These are phyloP conservation scores for Citrus hindsii DNA, from an alignment of 345 rosid genomes.

Conservation along the genomic window DNA sequence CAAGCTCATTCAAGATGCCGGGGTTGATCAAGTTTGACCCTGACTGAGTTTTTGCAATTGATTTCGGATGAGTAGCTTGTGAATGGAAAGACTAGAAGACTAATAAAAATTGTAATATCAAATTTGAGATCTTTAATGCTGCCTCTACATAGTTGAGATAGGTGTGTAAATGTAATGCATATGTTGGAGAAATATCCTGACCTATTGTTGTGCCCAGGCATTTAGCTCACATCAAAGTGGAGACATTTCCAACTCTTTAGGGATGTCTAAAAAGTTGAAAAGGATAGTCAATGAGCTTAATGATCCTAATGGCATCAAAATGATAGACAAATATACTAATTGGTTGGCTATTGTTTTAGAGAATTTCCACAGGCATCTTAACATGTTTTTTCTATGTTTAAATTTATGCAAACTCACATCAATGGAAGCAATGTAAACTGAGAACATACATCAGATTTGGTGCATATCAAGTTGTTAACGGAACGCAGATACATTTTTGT, in stretches of 20 bases:
- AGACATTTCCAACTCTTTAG: not conserved
- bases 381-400: not conserved
- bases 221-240: not conserved
- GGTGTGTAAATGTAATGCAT: not conserved
- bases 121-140: not conserved
- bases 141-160: not conserved
- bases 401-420: not conserved
- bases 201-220: not conserved
- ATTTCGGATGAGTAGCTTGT: not conserved
- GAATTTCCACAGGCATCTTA: not conserved
- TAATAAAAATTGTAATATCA: not conserved
- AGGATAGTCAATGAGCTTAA: not conserved
- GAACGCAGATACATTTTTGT: not conserved
- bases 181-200: not conserved
- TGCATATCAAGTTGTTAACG: not conserved
- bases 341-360: not conserved
- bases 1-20: not conserved
- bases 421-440: not conserved
- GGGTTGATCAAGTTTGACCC: not conserved
- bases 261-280: not conserved
- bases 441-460: not conserved
- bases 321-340: not conserved
- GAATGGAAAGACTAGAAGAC: not conserved
- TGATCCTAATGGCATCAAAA: not conserved
- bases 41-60: too few species aligned